Conservation (phyloP, 257 asterid species). For the Gentiana straminea region DNA sequence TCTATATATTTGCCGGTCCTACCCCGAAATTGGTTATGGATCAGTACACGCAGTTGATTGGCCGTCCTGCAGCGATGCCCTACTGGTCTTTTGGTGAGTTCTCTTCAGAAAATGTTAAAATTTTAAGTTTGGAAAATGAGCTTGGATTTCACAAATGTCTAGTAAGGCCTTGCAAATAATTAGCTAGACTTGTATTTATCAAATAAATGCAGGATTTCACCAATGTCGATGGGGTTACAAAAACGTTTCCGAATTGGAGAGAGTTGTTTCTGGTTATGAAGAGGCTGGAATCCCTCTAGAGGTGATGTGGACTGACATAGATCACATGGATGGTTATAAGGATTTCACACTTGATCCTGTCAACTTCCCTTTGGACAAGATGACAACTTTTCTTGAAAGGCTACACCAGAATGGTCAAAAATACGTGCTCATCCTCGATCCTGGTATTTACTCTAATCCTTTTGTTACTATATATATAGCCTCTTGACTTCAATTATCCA, state of each 20-base stretch:
- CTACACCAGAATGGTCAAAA: constrained; percentile 81
- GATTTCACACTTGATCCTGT: constrained; percentile 83
- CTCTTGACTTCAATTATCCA: too few species aligned
- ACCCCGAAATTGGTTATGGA: constrained; percentile 62
- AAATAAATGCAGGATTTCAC: constrained; percentile 57
- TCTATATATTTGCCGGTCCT: constrained; percentile 76
- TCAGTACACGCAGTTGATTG: constrained; percentile 70
- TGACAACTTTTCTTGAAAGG: constrained; percentile 61
- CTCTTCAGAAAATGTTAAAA: too few species aligned
- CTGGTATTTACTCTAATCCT: constrained; percentile 20
- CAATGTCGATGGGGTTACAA: constrained; percentile 99
- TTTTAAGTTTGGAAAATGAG: too few species aligned
- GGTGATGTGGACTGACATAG: constrained; percentile 95
- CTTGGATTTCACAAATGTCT: too few species aligned
- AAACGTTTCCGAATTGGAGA: constrained; percentile 78
- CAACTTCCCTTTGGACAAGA: constrained; percentile 69
- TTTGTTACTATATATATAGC: too few species aligned
- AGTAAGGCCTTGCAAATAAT: too few species aligned
- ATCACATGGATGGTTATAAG: constrained; percentile 93
- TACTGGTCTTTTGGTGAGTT: constrained; percentile 86
- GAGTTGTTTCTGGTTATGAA: constrained; percentile 66
- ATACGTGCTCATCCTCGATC: constrained; percentile 77
- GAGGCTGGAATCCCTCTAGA: constrained; percentile 84
- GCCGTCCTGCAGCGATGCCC: constrained; percentile 90
- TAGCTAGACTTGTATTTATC: too few species aligned